Conservation (phyloP, 2,329 filamentous ascomycete species). For the Cordyceps cicadae region DNA sequence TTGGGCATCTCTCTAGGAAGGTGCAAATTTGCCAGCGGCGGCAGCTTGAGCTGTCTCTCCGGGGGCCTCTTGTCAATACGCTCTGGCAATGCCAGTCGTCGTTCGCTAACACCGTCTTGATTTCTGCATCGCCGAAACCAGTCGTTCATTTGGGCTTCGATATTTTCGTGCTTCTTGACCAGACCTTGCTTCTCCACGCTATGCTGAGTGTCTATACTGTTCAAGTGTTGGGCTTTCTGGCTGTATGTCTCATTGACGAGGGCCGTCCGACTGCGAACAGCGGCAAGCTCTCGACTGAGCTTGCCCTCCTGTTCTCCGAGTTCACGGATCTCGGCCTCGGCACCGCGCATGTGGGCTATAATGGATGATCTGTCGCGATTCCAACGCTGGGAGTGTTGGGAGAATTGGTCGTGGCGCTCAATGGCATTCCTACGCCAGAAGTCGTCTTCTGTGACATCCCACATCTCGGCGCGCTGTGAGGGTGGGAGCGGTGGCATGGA, state of each 20-base stretch:
- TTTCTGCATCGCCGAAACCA: neutral
- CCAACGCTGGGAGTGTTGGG: slow-evolving; percentile 17
- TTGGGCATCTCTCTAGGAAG: neutral
- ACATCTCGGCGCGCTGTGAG: slow-evolving; percentile 17
- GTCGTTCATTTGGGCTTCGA: neutral
- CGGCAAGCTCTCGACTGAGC: neutral
- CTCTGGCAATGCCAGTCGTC: neutral
- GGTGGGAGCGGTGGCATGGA: neutral
- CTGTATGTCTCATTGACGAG: neutral
- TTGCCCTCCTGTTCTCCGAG: neutral
- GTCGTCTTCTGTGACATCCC: slow-evolving; percentile 29
- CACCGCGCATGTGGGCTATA: neutral
- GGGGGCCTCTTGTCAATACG: neutral
- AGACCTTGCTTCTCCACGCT: neutral
- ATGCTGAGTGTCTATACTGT: neutral
- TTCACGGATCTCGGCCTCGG: neutral
- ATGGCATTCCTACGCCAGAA: slow-evolving; percentile 25
- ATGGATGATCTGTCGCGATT: neutral
- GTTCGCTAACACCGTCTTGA: neutral
- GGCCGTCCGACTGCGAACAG: neutral
- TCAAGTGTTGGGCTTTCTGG: neutral
- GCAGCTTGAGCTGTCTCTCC: neutral
- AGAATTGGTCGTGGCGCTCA: slow-evolving; percentile 18
- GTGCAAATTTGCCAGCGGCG: neutral
- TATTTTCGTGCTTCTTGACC: neutral